A percentile compares a stretch with the other conserved stretches of the same genome.
Evolutionary conservation across 2,329 filamentous ascomycete genomes (phyloP).

Genomic region (Diaporthe eres): DNA sequence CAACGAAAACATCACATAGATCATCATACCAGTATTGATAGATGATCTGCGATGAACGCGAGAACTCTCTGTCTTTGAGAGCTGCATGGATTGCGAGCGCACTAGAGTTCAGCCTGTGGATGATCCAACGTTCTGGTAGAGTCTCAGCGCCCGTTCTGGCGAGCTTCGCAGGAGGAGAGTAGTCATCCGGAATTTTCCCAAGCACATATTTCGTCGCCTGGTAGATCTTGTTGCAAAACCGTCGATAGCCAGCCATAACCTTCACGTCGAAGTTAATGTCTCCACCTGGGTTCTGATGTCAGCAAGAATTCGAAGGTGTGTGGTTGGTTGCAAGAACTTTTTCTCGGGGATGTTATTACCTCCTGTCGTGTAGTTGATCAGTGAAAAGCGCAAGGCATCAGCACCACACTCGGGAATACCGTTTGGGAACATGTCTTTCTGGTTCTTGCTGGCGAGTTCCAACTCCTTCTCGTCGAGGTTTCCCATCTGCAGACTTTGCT

Average conservation of each 20-base stretch:
- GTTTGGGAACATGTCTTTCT: not conserved
- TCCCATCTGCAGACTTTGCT: not conserved
- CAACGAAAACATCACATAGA: not conserved
- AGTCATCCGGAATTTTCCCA: not conserved
- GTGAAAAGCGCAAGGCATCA: not conserved
- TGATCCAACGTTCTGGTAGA: not conserved
- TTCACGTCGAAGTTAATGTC: not conserved
- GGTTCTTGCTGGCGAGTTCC: not conserved
- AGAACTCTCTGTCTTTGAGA: not conserved
- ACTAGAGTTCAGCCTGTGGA: not conserved
- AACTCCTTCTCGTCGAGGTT: not conserved
- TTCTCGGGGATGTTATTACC: not conserved
- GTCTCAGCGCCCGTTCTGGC: not conserved
- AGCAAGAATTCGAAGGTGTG: not conserved
- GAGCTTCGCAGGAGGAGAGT: not conserved
- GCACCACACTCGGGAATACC: not conserved
- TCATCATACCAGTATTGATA: not conserved
- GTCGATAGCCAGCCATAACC: not conserved
- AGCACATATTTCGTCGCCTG: not conserved
- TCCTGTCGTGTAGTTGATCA: not conserved
- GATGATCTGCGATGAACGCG: not conserved
- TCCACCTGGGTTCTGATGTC: not conserved
- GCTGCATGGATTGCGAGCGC: not conserved
- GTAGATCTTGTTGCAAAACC: conserved; percentile 4
- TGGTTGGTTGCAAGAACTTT: too few relatives aligned